phyloP scores from a whole-genome alignment of 805 yeast genomes.

The Saccharomycopsis fibuligera region DNA sequence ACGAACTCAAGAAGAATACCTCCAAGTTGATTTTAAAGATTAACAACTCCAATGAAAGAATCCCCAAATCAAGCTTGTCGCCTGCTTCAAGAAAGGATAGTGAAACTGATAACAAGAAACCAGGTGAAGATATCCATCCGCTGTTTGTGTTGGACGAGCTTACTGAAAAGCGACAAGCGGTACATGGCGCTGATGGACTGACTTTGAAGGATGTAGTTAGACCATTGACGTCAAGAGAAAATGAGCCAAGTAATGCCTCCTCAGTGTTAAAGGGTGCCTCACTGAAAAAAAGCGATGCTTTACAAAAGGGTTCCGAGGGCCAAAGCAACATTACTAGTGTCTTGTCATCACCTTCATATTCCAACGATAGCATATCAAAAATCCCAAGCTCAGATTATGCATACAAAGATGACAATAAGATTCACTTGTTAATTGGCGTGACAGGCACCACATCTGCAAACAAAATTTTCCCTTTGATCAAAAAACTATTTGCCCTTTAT shows the following conservation, averaged over 20 bases:
- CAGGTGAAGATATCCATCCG: constrained; percentile 12
- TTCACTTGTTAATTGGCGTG: constrained; percentile 84
- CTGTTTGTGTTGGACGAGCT: constrained; percentile 17
- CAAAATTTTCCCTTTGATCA: constrained; percentile 83
- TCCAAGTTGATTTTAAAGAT: constrained; percentile 15
- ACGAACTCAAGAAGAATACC: background rate
- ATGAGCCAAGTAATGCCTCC: constrained; percentile 18
- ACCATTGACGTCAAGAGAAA: constrained; percentile 17
- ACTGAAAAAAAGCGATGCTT: background rate
- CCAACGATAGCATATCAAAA: constrained; percentile 4
- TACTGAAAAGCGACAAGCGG: constrained; percentile 17
- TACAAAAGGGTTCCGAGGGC: background rate
- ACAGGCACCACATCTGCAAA: constrained; percentile 96
- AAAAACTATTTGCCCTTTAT: constrained; percentile 74
- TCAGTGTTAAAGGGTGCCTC: constrained; percentile 14
- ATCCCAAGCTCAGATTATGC: constrained; percentile 1
- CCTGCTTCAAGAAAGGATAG: background rate
- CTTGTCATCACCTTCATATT: background rate
- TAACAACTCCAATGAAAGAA: constrained; percentile 13
- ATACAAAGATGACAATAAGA: constrained; percentile 65
- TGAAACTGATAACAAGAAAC: background rate
- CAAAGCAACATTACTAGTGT: constrained; percentile 2
- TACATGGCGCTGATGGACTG: constrained; percentile 17
- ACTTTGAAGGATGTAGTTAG: constrained; percentile 4
- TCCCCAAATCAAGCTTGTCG: constrained; percentile 14